Conservation (phyloP, 2,329 filamentous ascomycete species). For the Fusarium veterinarium region DNA sequence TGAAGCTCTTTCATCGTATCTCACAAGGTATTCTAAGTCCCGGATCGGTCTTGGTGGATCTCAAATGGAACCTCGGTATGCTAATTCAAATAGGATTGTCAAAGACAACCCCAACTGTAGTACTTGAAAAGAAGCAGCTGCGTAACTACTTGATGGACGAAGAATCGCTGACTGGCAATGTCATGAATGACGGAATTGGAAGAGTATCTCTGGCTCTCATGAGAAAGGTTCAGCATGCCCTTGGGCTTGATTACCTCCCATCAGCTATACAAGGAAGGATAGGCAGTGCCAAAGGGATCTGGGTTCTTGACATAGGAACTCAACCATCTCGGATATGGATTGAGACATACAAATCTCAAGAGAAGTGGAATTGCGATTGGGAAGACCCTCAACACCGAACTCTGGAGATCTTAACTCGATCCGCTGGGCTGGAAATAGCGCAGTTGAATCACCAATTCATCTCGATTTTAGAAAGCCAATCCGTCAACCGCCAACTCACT, state of each 20-base stretch:
- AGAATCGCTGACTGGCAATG: neutral
- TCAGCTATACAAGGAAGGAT: neutral
- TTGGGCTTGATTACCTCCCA: neutral
- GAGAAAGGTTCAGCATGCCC: neutral
- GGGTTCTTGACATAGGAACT: neutral
- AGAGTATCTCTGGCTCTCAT: neutral
- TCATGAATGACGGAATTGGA: neutral
- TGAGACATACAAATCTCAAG: neutral
- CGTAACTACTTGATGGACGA: neutral
- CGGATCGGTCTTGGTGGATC: neutral
- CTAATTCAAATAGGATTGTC: neutral
- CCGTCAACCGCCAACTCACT: neutral
- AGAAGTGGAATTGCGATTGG: conserved; percentile 3
- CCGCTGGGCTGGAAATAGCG: neutral
- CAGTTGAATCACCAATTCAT: neutral
- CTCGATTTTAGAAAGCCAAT: neutral
- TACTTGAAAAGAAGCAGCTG: neutral
- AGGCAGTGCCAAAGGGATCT: neutral
- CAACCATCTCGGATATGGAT: neutral
- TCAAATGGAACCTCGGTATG: neutral
- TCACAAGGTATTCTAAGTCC: neutral
- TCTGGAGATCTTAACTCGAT: neutral
- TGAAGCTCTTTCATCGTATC: neutral
- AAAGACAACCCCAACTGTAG: neutral
- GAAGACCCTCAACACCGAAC: neutral